A percentile compares a stretch with the other conserved stretches of the same genome.
phyloP scores from a whole-genome alignment of 306 rosid species.

The Purshia tridentata region DNA sequence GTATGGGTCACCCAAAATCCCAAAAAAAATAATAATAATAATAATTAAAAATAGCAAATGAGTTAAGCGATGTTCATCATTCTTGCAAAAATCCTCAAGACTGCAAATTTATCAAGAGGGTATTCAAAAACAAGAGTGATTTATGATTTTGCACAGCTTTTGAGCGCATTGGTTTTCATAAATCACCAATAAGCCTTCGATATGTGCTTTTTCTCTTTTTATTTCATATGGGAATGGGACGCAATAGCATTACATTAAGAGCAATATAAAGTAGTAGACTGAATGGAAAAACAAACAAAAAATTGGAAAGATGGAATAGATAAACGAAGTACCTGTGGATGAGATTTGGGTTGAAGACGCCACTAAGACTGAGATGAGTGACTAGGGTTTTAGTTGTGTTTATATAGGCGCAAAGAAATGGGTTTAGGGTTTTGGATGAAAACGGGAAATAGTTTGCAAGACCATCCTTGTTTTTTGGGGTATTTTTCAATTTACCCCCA shows the following conservation, averaged over 20 bases:
- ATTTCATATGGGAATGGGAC: background rate
- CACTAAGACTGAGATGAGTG: slow-evolving; percentile 5
- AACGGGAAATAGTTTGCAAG: slow-evolving; percentile 14
- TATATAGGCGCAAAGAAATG: slow-evolving; percentile 14
- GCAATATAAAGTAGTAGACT: background rate
- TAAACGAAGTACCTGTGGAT: background rate
- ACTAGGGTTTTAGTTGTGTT: background rate
- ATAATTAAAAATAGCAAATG: background rate
- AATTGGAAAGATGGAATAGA: background rate
- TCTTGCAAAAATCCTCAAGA: slow-evolving; percentile 37
- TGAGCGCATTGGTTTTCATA: slow-evolving; percentile 52
- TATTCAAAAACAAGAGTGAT: slow-evolving; percentile 25
- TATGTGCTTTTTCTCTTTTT: slow-evolving; percentile 40
- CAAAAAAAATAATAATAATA: too few species aligned
- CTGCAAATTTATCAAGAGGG: slow-evolving; percentile 32
- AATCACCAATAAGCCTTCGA: slow-evolving; percentile 73
- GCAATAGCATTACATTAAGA: background rate
- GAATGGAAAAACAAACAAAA: background rate
- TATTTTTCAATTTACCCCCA: background rate
- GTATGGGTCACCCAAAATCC: too few species aligned
- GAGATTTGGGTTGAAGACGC: background rate
- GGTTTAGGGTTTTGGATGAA: slow-evolving; percentile 42
- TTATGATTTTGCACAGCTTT: slow-evolving; percentile 56
- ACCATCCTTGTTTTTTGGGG: background rate
- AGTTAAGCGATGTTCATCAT: slow-evolving; percentile 42